Evolutionary conservation across 768 basidiomycete genomes (phyloP).

Genomic region (Tubosaeta sp.): DNA sequence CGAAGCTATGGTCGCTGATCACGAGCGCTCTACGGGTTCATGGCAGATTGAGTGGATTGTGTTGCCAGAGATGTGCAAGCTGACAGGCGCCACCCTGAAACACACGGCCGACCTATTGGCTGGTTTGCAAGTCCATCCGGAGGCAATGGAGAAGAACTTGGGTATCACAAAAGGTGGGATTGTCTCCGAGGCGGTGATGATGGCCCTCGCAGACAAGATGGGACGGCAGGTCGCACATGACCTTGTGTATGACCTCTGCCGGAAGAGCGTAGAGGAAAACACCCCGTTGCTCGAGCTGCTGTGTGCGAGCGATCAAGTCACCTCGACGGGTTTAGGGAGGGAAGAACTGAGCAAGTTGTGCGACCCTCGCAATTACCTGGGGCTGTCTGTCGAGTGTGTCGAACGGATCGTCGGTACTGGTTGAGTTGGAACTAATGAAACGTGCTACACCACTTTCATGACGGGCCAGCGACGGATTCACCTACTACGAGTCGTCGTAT

Average conservation of each 20-base stretch:
- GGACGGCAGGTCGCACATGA: constrained; percentile 46
- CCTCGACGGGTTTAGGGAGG: constrained; percentile 15
- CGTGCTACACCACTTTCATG: background rate
- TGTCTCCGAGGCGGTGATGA: constrained; percentile 46
- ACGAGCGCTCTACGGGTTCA: constrained; percentile 45
- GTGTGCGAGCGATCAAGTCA: constrained; percentile 25
- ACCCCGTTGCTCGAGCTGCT: constrained; percentile 33
- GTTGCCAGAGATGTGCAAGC: constrained; percentile 40
- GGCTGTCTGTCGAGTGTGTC: constrained; percentile 31
- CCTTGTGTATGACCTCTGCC: constrained; percentile 41
- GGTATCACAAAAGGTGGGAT: constrained; percentile 37
- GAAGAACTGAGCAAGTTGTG: constrained; percentile 33
- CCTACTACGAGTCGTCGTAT: no score
- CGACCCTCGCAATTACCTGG: constrained; percentile 38
- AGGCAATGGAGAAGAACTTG: constrained; percentile 39
- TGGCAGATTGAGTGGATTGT: constrained; percentile 52
- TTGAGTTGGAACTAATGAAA: background rate
- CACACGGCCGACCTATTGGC: constrained; percentile 35
- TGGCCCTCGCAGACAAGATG: constrained; percentile 38
- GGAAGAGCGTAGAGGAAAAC: constrained; percentile 22
- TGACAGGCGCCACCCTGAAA: constrained; percentile 37
- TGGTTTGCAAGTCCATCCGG: constrained; percentile 40
- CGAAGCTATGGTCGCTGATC: constrained; percentile 47
- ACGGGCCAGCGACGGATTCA: background rate
- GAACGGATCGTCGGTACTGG: constrained; percentile 7